A percentile compares a stretch with the other conserved stretches of the same genome.
Evolutionary conservation across 257 asterid species (phyloP).

Genomic region (Nyctanthes arbortristis): DNA sequence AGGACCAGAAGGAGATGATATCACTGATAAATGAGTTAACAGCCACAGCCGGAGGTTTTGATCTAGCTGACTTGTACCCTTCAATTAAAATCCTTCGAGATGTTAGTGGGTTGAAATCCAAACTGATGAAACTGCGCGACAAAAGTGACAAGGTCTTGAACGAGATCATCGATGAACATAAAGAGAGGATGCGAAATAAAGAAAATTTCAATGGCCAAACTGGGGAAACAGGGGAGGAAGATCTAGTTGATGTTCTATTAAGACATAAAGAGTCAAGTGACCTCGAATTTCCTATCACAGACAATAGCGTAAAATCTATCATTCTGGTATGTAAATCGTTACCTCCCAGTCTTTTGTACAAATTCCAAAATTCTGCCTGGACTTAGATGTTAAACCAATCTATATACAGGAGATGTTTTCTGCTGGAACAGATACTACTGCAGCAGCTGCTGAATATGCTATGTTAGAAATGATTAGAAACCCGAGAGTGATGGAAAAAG

Average conservation of each 20-base stretch:
- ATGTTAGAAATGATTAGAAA: slow-evolving; percentile 31
- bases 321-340: not conserved
- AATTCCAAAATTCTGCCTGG: too few relatives aligned
- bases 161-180: slow-evolving; percentile 18
- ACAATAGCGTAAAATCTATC: not conserved
- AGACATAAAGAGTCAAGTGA: not conserved
- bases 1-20: slow-evolving; percentile 22
- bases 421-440: slow-evolving; percentile 25
- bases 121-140: not conserved
- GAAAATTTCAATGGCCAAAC: not conserved
- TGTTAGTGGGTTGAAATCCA: slow-evolving; percentile 19
- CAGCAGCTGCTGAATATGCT: slow-evolving; percentile 22
- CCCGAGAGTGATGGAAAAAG: slow-evolving; percentile 17
- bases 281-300: not conserved
- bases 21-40: not conserved
- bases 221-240: not conserved
- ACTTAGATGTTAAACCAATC: not conserved
- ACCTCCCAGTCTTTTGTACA: not conserved
- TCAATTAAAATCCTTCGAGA: slow-evolving; percentile 21
- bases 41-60: not conserved
- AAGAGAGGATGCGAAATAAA: not conserved
- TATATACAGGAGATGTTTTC: slow-evolving; percentile 25
- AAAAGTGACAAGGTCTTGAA: slow-evolving; percentile 18
- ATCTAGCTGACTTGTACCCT: slow-evolving; percentile 28
- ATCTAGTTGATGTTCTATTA: not conserved